Conservation (phyloP, 176 grass and related monocot species). For the Chloris gayana region DNA sequence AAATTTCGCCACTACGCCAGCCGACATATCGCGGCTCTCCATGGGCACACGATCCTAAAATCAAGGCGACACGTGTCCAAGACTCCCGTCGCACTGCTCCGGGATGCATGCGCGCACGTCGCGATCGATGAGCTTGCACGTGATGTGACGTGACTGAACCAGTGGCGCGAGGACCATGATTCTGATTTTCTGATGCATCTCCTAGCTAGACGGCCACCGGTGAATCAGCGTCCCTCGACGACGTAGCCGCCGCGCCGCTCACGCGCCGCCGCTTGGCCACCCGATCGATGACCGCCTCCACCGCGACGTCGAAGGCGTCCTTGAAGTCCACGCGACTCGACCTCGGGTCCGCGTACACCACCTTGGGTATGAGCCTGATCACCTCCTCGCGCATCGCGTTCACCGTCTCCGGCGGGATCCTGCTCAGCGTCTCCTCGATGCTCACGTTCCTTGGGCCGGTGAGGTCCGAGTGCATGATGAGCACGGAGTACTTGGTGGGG, state of each 20-base stretch:
- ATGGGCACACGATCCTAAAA: neutral
- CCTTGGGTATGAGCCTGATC: slow-evolving; percentile 51
- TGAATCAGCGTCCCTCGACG: neutral
- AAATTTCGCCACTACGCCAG: neutral
- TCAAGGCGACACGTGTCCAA: no score
- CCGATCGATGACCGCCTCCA: slow-evolving; percentile 43
- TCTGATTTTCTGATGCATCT: neutral
- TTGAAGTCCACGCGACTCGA: slow-evolving; percentile 13
- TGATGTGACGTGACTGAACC: neutral
- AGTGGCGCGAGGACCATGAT: no score
- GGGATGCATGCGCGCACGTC: slow-evolving; percentile 1
- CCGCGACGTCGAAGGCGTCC: slow-evolving; percentile 70
- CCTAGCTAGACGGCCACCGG: neutral
- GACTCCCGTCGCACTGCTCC: neutral
- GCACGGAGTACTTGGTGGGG: slow-evolving; percentile 51
- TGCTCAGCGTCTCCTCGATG: slow-evolving; percentile 49
- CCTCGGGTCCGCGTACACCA: slow-evolving; percentile 66
- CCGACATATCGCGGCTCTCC: neutral
- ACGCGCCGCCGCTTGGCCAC: slow-evolving; percentile 37
- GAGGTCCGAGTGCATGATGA: slow-evolving; percentile 52
- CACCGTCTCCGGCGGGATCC: slow-evolving; percentile 30
- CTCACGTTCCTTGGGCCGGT: slow-evolving; percentile 28
- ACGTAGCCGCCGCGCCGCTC: neutral
- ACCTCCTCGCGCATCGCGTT: slow-evolving; percentile 57
- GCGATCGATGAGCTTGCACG: neutral